A percentile compares a stretch with the other conserved stretches of the same genome.
Evolutionary conservation across 2,329 filamentous ascomycete species (phyloP).

Genomic region (Mycosphaerelloides madeirae): DNA sequence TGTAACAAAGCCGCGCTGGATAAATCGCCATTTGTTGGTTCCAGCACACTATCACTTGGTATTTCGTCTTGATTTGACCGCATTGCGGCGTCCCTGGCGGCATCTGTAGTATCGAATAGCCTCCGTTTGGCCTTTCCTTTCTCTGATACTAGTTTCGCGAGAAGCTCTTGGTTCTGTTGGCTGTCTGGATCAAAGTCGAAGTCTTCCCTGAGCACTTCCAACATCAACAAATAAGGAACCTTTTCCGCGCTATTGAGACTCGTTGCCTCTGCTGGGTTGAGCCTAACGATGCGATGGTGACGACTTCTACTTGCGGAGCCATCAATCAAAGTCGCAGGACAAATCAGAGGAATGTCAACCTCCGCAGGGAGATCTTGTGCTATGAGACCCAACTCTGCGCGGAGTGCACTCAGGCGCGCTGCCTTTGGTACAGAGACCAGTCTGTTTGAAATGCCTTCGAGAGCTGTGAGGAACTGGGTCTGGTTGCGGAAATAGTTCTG

Average conservation of each 20-base stretch:
- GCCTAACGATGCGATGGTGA: constrained; percentile 75
- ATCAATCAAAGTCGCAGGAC: constrained; percentile 67
- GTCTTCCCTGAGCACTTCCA: constrained; percentile 75
- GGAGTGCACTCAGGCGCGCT: constrained; percentile 72
- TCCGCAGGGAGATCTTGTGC: constrained; percentile 77
- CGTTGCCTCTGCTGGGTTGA: constrained; percentile 79
- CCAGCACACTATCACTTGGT: constrained; percentile 69
- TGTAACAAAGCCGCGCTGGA: constrained; percentile 67
- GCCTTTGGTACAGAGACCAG: constrained; percentile 76
- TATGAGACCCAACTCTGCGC: constrained; percentile 75
- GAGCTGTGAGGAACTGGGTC: constrained; percentile 72
- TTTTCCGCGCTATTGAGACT: constrained; percentile 83
- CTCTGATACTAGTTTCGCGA: constrained; percentile 61
- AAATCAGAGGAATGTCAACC: constrained; percentile 77
- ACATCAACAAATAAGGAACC: constrained; percentile 79
- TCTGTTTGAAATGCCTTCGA: constrained; percentile 82
- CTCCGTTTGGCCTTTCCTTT: constrained; percentile 54
- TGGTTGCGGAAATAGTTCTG: constrained; percentile 81
- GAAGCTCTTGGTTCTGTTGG: constrained; percentile 64
- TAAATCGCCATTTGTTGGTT: constrained; percentile 73
- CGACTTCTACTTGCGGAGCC: constrained; percentile 69
- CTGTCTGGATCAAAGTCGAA: constrained; percentile 77
- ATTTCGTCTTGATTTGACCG: constrained; percentile 41
- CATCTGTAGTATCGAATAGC: constrained; percentile 56
- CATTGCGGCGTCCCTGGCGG: constrained; percentile 46